These are phyloP conservation scores for Rhodotorula glutinis DNA, from an alignment of 1,284 basidiomycete species.

Conservation along the genomic window DNA sequence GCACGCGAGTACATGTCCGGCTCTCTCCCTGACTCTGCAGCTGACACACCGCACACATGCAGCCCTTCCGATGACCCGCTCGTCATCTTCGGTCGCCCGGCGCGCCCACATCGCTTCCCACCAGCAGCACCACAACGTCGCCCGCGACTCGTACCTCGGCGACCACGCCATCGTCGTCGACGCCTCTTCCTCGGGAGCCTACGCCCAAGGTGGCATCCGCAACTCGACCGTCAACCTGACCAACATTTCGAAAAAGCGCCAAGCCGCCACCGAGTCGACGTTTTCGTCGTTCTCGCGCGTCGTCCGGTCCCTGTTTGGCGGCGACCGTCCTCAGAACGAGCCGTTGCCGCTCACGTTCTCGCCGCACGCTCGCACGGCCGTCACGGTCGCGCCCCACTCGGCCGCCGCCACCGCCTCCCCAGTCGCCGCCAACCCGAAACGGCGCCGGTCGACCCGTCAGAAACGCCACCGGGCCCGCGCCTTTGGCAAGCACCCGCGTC, in stretches of 20 bases:
- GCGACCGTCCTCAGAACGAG: background rate
- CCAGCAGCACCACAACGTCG: background rate
- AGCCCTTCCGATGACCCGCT: constrained; percentile 30
- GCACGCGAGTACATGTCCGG: too few relatives aligned
- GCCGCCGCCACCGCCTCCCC: background rate
- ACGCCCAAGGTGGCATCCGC: constrained; percentile 15
- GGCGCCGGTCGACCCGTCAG: background rate
- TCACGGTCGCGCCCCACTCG: background rate
- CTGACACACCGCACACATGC: constrained; percentile 4
- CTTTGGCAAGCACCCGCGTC: constrained; percentile 6
- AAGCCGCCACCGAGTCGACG: too few relatives aligned
- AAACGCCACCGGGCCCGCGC: constrained; percentile 8
- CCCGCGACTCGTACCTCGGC: constrained; percentile 4
- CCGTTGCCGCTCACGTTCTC: constrained; percentile 5
- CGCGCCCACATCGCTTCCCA: constrained; percentile 28
- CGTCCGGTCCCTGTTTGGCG: constrained; percentile 28
- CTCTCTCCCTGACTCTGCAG: background rate
- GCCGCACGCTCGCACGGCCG: background rate
- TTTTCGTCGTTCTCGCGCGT: constrained; percentile 26
- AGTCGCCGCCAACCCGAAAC: background rate
- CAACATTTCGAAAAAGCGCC: constrained; percentile 20
- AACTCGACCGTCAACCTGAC: constrained; percentile 34
- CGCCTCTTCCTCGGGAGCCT: constrained; percentile 18
- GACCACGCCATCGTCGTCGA: constrained; percentile 35
- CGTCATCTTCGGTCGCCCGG: constrained; percentile 20